Conservation (phyloP, 2,329 filamentous ascomycete species). For the Diaporthe sp. region DNA sequence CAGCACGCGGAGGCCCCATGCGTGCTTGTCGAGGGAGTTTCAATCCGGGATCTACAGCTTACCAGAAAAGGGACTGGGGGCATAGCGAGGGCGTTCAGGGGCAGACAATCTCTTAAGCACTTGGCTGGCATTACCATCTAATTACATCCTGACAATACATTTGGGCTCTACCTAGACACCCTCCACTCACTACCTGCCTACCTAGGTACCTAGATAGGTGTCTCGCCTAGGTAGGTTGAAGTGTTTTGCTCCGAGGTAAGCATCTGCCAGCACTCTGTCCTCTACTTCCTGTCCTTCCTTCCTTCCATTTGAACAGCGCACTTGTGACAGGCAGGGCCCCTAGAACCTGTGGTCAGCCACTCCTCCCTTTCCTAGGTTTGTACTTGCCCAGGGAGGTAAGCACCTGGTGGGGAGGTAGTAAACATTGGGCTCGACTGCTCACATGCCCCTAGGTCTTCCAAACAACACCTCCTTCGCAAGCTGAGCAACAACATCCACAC, state of each 20-base stretch:
- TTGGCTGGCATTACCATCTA: not conserved
- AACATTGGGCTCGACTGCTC: not conserved
- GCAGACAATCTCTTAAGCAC: constrained; percentile 5
- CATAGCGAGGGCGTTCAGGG: constrained; percentile 35
- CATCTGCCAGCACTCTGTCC: not conserved
- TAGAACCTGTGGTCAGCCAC: not conserved
- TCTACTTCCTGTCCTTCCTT: constrained; percentile 2
- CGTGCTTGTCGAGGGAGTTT: not conserved
- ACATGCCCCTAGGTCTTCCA: not conserved
- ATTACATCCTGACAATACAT: not conserved
- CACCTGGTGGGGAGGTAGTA: not conserved
- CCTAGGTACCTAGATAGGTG: not conserved
- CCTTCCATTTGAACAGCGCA: not conserved
- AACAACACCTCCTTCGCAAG: not conserved
- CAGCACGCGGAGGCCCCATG: not conserved
- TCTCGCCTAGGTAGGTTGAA: not conserved
- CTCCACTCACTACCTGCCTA: no score
- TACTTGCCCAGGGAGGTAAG: not conserved
- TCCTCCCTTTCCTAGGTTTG: not conserved
- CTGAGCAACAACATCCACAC: not conserved
- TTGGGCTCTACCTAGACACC: not conserved
- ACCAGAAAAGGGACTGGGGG: not conserved
- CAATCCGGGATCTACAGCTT: not conserved
- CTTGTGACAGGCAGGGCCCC: not conserved
- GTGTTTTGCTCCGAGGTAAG: not conserved